These are phyloP conservation scores for Pisolithus microcarpus DNA, from an alignment of 768 basidiomycete species.

Conservation along the genomic window DNA sequence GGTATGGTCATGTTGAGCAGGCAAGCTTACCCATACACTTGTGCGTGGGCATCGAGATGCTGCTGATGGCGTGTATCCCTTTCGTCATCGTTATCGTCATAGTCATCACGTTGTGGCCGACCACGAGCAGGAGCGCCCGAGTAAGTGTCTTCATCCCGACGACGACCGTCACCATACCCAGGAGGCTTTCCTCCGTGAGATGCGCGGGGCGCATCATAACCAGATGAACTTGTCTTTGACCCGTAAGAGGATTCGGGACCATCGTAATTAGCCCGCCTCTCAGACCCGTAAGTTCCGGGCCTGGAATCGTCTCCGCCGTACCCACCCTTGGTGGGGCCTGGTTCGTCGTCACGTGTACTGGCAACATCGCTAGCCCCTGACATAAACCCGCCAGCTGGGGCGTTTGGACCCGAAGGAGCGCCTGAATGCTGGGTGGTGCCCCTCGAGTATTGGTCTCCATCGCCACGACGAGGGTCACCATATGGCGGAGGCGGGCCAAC, in stretches of 20 bases:
- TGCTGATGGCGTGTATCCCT: slow-evolving; percentile 10
- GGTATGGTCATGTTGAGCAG: not conserved
- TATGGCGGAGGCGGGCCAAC: not conserved
- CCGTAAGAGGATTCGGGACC: not conserved
- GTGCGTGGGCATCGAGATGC: slow-evolving; percentile 22
- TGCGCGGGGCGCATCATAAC: not conserved
- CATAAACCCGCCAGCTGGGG: not conserved
- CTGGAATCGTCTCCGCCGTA: not conserved
- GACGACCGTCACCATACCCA: not conserved
- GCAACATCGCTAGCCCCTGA: not conserved
- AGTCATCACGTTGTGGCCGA: not conserved
- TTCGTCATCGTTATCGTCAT: slow-evolving; percentile 1
- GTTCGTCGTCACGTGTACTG: not conserved
- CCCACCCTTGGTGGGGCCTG: not conserved
- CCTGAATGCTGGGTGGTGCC: not conserved
- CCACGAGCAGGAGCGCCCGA: not conserved
- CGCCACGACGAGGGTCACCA: not conserved
- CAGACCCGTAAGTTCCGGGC: not conserved
- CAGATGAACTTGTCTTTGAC: not conserved
- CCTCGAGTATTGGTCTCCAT: not conserved
- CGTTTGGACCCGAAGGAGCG: not conserved
- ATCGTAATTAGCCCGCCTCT: not conserved
- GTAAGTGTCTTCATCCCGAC: not conserved
- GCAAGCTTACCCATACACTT: slow-evolving; percentile 24
- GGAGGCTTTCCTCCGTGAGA: not conserved